phyloP scores from a whole-genome alignment of 2,329 filamentous ascomycete species.

The Fusarium caatingaense region DNA sequence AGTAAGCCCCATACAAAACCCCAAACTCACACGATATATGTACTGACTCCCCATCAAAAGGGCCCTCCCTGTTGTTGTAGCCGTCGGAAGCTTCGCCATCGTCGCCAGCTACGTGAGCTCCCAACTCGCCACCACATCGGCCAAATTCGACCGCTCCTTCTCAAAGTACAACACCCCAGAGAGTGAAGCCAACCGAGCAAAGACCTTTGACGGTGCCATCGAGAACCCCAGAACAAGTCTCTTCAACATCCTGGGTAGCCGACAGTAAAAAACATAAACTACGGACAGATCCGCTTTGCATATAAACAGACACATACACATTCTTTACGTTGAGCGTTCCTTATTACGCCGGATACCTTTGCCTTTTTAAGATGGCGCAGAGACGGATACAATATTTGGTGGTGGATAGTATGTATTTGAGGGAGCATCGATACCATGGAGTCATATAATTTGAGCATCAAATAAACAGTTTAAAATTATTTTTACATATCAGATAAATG shows the following conservation, averaged over 20 bases:
- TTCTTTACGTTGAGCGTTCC: slow-evolving; percentile 36
- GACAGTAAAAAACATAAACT: slow-evolving; percentile 30
- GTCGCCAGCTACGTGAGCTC: slow-evolving; percentile 50
- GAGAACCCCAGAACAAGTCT: slow-evolving; percentile 51
- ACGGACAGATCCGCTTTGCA: background rate
- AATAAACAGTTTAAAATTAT: slow-evolving; percentile 22
- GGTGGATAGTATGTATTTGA: slow-evolving; percentile 2
- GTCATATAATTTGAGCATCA: slow-evolving; percentile 18
- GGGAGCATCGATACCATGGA: slow-evolving; percentile 32
- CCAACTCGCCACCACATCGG: slow-evolving; percentile 50
- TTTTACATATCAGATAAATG: background rate
- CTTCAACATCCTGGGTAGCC: slow-evolving; percentile 51
- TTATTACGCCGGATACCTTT: slow-evolving; percentile 18
- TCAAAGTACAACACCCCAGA: slow-evolving; percentile 53
- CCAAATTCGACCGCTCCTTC: slow-evolving; percentile 54
- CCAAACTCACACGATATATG: background rate
- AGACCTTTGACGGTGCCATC: slow-evolving; percentile 49
- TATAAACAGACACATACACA: slow-evolving; percentile 9
- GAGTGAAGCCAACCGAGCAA: slow-evolving; percentile 51
- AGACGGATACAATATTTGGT: slow-evolving; percentile 4
- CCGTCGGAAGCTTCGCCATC: slow-evolving; percentile 38
- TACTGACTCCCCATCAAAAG: slow-evolving; percentile 16
- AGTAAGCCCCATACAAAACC: slow-evolving; percentile 15
- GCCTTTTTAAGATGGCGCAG: background rate
- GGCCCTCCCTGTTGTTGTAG: slow-evolving; percentile 37